phyloP scores from a whole-genome alignment of 2,329 filamentous ascomycete genomes.

The Parasarocladium wereldwijsianum region DNA sequence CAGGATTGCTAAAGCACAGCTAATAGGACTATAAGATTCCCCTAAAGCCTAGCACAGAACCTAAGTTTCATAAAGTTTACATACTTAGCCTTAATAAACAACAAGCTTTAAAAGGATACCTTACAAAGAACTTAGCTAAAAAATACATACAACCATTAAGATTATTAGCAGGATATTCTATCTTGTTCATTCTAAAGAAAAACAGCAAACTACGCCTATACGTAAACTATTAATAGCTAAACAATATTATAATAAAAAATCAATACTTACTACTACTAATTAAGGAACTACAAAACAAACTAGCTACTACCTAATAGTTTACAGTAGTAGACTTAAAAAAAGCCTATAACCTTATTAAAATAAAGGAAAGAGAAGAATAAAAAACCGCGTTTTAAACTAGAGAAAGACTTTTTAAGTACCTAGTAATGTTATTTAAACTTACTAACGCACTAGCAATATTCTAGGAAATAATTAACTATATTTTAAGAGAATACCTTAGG shows the following conservation, averaged over 20 bases:
- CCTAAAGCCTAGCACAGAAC: constrained; percentile 1
- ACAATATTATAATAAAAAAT: constrained; percentile 14
- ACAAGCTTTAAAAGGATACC: constrained; percentile 3
- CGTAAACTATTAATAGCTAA: constrained; percentile 13
- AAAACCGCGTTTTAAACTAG: constrained; percentile 18
- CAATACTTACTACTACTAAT: constrained; percentile 11
- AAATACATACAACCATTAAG: constrained; percentile 7
- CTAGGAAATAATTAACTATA: constrained; percentile 6
- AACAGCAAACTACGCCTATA: constrained; percentile 10
- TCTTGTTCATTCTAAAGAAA: constrained; percentile 11
- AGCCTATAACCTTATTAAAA: constrained; percentile 17
- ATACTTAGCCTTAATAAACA: constrained; percentile 7
- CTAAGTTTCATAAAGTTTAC: constrained; percentile 6
- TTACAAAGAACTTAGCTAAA: constrained; percentile 7
- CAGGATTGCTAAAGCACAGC: constrained; percentile 5
- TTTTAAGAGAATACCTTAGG: constrained; percentile 4
- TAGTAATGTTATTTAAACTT: constrained; percentile 15
- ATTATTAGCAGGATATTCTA: constrained; percentile 5
- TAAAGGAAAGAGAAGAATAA: constrained; percentile 17
- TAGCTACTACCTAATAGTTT: constrained; percentile 8
- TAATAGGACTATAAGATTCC: constrained; percentile 7
- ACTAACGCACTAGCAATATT: constrained; percentile 10
- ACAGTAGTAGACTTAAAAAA: constrained; percentile 8
- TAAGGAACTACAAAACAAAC: constrained; percentile 10
- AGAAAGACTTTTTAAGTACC: constrained; percentile 18